Base-by-base conservation (phyloP, 129 eudicot genomes). In the Heracleum sosnowskyi region DNA sequence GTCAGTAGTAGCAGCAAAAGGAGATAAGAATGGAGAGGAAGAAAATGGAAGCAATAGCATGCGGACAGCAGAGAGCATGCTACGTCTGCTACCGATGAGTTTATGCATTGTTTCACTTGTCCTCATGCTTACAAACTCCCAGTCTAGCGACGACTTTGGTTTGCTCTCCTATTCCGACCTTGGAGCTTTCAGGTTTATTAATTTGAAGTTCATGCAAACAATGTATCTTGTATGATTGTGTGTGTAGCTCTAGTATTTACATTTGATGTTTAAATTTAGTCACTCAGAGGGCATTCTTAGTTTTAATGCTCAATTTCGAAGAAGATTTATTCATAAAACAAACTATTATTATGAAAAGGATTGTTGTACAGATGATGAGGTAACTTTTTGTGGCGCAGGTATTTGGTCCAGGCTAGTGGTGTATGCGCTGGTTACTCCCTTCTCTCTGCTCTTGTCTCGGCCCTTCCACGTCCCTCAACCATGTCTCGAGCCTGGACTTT, bases 361-460 rank as follows among this genome's bases (percentile, higher is more conserved):
- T 62, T 62, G 34, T 26, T 62, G 28, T 62, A 22, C 40, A 66
- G 24, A 66, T 66, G 72, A 28, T 66, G 22, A 10, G 39, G 16
- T 33, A 66, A 66, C 0, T 66, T 66, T 66, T 24, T 66, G 18
- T 9, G 18, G 44, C 69, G 66, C 81, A 93, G 98, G 88, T 95
- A 88, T 83, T 85, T 95, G 75, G 96, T 95, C 40, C 94, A 95
- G 78, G 98, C 94, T 6, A 91, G 91, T 79, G 97, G 98, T 9
- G 76, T 91, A 72, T 95, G 97, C 81, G 98, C 98, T 20, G 98
- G 97, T 72, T 95, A 95, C 80, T 95, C 98, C 31, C 87, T 95
- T 42, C 88, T 95, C 6, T 84, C 97, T 53, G 97, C 98, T 49
- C 86, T 93, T 26, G 85, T 87, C 57, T 86, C 93, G 7, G 96